A percentile compares a stretch with the other conserved stretches of the same genome.
These are phyloP conservation scores for Zoysia pacifica DNA, from an alignment of 176 grass and related monocot species.

Conservation along the genomic window DNA sequence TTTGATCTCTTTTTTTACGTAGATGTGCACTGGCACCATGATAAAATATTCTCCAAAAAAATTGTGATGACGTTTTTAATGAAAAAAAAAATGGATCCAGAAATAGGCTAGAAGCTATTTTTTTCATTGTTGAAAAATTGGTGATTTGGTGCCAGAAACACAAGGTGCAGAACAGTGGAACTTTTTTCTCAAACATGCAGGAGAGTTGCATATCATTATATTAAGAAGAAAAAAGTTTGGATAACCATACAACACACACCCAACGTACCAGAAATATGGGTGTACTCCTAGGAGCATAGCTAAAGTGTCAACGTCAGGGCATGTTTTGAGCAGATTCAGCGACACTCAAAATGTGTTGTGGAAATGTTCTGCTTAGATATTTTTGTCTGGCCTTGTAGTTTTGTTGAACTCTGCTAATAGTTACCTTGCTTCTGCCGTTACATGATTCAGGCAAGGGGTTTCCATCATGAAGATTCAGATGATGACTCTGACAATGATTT, in stretches of 20 bases:
- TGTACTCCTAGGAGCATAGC: not conserved
- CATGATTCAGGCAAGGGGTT: slow-evolving; percentile 74
- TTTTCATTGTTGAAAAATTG: slow-evolving; percentile 2
- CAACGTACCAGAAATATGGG: not conserved
- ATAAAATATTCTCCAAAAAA: not conserved
- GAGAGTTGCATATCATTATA: too few relatives aligned
- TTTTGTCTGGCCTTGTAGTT: not conserved
- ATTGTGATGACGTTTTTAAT: not conserved
- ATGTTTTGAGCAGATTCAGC: not conserved
- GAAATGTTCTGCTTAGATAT: not conserved
- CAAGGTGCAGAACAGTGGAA: not conserved
- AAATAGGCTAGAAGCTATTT: not conserved
- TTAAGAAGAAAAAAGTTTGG: too few relatives aligned
- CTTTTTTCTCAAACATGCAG: not conserved
- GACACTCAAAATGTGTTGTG: not conserved
- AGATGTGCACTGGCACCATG: not conserved
- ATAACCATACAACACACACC: too few relatives aligned
- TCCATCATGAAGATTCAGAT: slow-evolving; percentile 70
- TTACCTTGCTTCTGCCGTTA: not conserved
- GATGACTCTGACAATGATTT: slow-evolving; percentile 74
- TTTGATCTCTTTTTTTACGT: not conserved
- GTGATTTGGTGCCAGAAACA: not conserved
- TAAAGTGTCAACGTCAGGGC: not conserved
- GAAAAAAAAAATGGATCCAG: not conserved
- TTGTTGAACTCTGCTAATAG: not conserved